Conservation (phyloP, 106 monocot species). For the Dendrobium chrysotoxum region DNA sequence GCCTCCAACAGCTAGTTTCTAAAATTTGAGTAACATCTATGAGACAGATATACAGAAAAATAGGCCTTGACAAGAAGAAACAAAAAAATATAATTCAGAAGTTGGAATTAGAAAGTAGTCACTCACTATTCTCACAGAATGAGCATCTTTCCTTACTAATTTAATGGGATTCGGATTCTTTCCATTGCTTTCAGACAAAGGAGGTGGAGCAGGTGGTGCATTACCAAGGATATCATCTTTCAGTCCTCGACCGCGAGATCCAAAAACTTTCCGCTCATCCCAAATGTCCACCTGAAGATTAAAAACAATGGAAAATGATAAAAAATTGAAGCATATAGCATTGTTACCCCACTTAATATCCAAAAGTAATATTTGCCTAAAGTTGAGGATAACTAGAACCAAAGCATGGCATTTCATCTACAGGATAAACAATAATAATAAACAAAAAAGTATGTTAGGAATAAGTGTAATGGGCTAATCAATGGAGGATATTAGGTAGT, state of each 20-base stretch:
- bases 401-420: background rate
- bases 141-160: constrained; percentile 74
- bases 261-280: constrained; percentile 99
- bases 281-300: constrained; percentile 73
- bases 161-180: constrained; percentile 62
- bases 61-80: background rate
- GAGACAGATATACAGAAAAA: background rate
- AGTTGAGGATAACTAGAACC: background rate
- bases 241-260: constrained; percentile 71
- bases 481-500: too few species aligned
- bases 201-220: constrained; percentile 29
- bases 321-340: background rate
- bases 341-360: background rate
- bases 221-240: constrained; percentile 85
- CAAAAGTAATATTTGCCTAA: background rate
- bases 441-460: background rate
- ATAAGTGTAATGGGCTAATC: too few species aligned
- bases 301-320: background rate
- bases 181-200: constrained; percentile 44
- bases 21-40: constrained; percentile 10
- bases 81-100: background rate
- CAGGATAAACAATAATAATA: background rate
- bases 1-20: constrained; percentile 95
- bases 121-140: constrained; percentile 79
- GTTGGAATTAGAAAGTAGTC: background rate